These are phyloP conservation scores for Viola odorata DNA, from an alignment of 345 rosid species.

Conservation along the genomic window DNA sequence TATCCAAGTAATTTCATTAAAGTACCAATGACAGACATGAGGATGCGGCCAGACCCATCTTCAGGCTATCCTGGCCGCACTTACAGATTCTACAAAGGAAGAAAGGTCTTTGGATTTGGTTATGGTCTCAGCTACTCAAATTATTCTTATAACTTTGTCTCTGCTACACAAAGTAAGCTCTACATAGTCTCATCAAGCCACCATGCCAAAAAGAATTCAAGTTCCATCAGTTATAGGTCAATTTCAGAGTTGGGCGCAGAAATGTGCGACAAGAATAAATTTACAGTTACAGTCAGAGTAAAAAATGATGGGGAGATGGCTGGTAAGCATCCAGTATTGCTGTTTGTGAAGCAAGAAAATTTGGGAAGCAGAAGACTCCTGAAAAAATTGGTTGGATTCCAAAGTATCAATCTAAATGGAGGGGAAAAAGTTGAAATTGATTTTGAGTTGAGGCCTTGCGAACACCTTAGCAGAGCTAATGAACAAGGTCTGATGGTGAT, in stretches of 20 bases:
- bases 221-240: conserved; percentile 16
- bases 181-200: conserved; percentile 25
- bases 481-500: conserved; percentile 62
- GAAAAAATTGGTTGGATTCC: conserved; percentile 67
- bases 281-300: conserved; percentile 40
- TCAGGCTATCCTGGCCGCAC: conserved; percentile 85
- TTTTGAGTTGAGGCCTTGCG: conserved; percentile 54
- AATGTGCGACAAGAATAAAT: conserved; percentile 39
- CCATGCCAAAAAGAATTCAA: conserved; percentile 6
- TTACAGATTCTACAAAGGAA: conserved; percentile 67
- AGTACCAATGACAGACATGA: conserved; percentile 82
- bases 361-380: conserved; percentile 47
- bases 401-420: conserved; percentile 50
- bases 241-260: conserved; percentile 47
- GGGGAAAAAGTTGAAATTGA: conserved; percentile 49
- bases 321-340: conserved; percentile 72
- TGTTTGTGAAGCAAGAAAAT: conserved; percentile 44
- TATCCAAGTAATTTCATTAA: conserved; percentile 62
- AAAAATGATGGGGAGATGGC: conserved; percentile 53
- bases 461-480: conserved; percentile 58
- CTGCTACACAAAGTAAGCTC: conserved; percentile 22
- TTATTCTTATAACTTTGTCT: conserved; percentile 45
- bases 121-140: conserved; percentile 74
- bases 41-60: conserved; percentile 61
- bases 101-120: conserved; percentile 59